Evolutionary conservation across 2,329 filamentous ascomycete genomes (phyloP), one percentile per base, ranked within the genome.

Genomic region (Aspergillus sojae): DNA sequence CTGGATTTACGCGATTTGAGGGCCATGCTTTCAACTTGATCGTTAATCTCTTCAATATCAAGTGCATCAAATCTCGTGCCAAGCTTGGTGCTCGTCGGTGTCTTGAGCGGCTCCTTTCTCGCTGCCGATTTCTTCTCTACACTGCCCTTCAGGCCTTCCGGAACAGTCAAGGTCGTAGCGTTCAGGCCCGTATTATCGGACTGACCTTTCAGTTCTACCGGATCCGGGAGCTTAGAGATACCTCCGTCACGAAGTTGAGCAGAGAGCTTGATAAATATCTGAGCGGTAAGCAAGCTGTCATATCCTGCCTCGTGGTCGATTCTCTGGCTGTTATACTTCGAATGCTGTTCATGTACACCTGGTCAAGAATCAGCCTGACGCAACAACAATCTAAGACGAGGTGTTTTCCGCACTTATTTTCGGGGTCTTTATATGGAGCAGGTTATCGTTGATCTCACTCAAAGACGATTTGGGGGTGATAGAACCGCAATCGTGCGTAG

Each of bases 261-360:
- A 10, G 85, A 82, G 4, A 89, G 77, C 60, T 83, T 82, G 58
- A 89, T 80, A 67, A 87, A 84, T 30, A 88, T 79, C 61, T 84
- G 83, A 2, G 86, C 87, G 0, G 87, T 88, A 26, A 89, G 77
- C 64, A 86, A 81, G 72, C 86, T 88, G 71, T 89, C 87, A 66
- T 85, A 89, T 9, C 87, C 87, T 19, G 87, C 87, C 75, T 89
- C 87, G 62, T 89, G 87, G 14, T 66, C 62, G 26, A 67, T 65
- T 6, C 68, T 69, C 10, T 63, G 58, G 23, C 46, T 62, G 10
- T 65, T 45, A 52, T 80, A 80, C 61, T 76, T 78, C 1, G 60
- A 62, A 63, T 78, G 71, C 12, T 69, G 58, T 3, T 68, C 50
- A 41, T 79, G 72, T 57, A 79, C 65, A 6, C 58, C 78, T 78